phyloP scores from a whole-genome alignment of 2,329 filamentous ascomycete genomes.

The Amauroascus niger region DNA sequence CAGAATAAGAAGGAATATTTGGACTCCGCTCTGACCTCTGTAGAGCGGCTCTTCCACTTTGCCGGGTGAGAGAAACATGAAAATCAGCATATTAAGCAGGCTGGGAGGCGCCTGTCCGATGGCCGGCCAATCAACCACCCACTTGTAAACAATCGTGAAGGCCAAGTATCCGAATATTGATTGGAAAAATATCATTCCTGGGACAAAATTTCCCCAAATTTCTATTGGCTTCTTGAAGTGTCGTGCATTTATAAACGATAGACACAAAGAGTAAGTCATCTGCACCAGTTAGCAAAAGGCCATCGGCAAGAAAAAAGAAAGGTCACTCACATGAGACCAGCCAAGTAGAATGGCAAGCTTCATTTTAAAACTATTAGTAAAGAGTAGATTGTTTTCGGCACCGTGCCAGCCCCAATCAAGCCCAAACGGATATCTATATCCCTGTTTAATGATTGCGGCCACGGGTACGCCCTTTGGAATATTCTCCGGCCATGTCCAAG shows the following conservation, averaged over 20 bases:
- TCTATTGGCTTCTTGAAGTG: constrained; percentile 94
- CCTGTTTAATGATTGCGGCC: constrained; percentile 56
- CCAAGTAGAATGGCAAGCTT: constrained; percentile 97
- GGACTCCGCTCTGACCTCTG: constrained; percentile 62
- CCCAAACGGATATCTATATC: constrained; percentile 89
- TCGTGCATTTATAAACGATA: constrained; percentile 83
- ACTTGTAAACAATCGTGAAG: constrained; percentile 92
- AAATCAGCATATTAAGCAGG: constrained; percentile 96
- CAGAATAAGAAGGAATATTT: constrained; percentile 67
- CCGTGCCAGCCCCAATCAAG: constrained; percentile 96
- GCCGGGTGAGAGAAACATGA: constrained; percentile 94
- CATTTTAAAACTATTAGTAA: constrained; percentile 99
- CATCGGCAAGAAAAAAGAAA: not conserved
- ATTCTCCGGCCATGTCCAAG: constrained; percentile 72
- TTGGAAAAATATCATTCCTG: constrained; percentile 99
- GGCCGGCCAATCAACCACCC: constrained; percentile 77
- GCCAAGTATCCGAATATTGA: constrained; percentile 96
- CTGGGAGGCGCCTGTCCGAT: constrained; percentile 64
- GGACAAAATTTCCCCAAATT: constrained; percentile 94
- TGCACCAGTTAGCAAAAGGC: constrained; percentile 21
- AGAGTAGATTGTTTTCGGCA: constrained; percentile 86
- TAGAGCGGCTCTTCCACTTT: constrained; percentile 62
- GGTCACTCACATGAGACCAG: constrained; percentile 61
- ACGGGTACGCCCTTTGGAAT: constrained; percentile 59
- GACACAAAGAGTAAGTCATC: constrained; percentile 96